Evolutionary conservation across 2,329 filamentous ascomycete genomes (phyloP).

Genomic region (Rosellinia necatrix): DNA sequence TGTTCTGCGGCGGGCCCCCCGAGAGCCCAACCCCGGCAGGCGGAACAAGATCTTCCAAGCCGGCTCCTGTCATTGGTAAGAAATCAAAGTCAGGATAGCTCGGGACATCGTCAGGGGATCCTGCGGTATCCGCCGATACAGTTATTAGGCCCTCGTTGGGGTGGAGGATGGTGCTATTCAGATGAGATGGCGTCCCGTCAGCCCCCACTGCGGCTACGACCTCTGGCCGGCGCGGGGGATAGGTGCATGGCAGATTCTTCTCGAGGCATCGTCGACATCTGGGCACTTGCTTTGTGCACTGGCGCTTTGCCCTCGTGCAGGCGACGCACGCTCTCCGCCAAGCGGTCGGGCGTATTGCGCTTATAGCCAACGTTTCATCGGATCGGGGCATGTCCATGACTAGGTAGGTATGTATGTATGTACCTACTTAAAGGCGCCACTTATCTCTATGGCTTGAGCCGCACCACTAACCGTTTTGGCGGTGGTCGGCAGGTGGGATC

Average conservation of each 20-base stretch:
- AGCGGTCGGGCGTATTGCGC: not conserved
- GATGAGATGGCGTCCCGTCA: not conserved
- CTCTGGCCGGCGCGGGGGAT: slow-evolving; percentile 29
- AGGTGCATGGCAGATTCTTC: slow-evolving; percentile 30
- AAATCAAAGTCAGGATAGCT: slow-evolving; percentile 1
- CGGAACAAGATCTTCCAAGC: not conserved
- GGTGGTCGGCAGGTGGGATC: not conserved
- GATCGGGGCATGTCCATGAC: not conserved
- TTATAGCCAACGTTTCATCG: not conserved
- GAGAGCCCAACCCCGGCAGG: not conserved
- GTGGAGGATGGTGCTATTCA: not conserved
- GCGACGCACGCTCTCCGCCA: slow-evolving; percentile 43
- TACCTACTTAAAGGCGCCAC: slow-evolving; percentile 14
- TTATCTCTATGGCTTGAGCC: not conserved
- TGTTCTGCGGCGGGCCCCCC: not conserved
- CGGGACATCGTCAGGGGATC: not conserved
- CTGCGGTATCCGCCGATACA: not conserved
- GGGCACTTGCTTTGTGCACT: slow-evolving; percentile 44
- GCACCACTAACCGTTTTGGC: not conserved
- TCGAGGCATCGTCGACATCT: slow-evolving; percentile 41
- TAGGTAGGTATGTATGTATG: not conserved
- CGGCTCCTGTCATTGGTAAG: slow-evolving; percentile 5
- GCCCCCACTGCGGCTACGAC: not conserved
- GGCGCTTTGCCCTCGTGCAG: slow-evolving; percentile 45
- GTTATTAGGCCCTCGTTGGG: not conserved